A percentile compares a stretch with the other conserved stretches of the same genome.
phyloP scores from a whole-genome alignment of 1,139 yeast genomes.

The Arxiozyma bovina region DNA sequence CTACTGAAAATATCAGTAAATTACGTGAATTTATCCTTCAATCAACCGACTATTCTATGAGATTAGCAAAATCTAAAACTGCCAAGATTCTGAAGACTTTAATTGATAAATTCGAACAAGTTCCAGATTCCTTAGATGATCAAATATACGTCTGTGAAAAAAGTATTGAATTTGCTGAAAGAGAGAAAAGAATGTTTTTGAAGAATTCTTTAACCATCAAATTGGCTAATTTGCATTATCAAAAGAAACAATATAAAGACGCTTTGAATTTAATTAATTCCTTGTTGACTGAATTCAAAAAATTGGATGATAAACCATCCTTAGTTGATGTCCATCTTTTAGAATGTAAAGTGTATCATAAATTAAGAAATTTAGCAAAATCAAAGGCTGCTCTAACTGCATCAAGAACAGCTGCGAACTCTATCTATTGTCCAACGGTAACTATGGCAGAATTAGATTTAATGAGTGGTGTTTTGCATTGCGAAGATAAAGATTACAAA shows the following conservation, averaged over 20 bases:
- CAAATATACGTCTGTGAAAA: conserved; percentile 72
- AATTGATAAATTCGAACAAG: conserved; percentile 66
- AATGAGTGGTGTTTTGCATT: conserved; percentile 91
- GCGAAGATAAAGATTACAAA: conserved; percentile 93
- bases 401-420: conserved; percentile 92
- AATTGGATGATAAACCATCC: conserved; percentile 89
- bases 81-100: conserved; percentile 75
- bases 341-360: conserved; percentile 85
- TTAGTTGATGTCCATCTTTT: conserved; percentile 91
- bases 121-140: conserved; percentile 58
- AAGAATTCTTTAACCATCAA: conserved; percentile 84
- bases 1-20: conserved; percentile 39
- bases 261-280: conserved; percentile 65
- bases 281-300: conserved; percentile 76
- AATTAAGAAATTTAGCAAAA: conserved; percentile 86
- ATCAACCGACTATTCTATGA: conserved; percentile 58
- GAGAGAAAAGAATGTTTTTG: conserved; percentile 76
- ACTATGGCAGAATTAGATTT: conserved; percentile 91
- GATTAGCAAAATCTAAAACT: conserved; percentile 86
- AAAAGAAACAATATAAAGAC: conserved; percentile 55
- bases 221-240: conserved; percentile 64
- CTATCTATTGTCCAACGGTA: conserved; percentile 90
- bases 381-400: conserved; percentile 88
- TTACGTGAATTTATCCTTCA: conserved; percentile 57
- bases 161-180: conserved; percentile 79